Percentiles rank a stretch among this genome's conserved stretches.
Evolutionary conservation across 1,139 yeast genomes (phyloP).

Genomic region (Pichia cactophila): DNA sequence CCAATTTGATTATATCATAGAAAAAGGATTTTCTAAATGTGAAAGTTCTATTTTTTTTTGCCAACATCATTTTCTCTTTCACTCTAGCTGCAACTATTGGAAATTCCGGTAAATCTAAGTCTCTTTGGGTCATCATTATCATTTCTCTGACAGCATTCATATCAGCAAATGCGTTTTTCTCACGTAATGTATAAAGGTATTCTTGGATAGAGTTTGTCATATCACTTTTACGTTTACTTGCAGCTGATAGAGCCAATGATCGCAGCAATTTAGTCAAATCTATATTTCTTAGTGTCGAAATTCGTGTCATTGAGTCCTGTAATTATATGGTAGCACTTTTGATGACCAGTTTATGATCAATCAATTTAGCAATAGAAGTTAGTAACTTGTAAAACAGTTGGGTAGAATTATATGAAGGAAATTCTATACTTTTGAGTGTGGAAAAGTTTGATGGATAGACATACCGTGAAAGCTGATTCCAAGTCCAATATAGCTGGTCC

Average conservation of each 20-base stretch:
- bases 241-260: conserved; percentile 1
- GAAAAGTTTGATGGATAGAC: background rate
- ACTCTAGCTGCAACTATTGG: background rate
- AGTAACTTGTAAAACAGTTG: background rate
- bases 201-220: conserved; percentile 5
- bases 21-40: conserved; percentile 9
- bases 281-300: conserved; percentile 1
- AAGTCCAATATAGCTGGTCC: background rate
- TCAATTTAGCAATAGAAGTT: background rate
- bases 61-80: conserved; percentile 24
- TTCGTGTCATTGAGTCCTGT: conserved; percentile 6
- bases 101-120: conserved; percentile 1
- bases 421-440: background rate
- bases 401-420: background rate
- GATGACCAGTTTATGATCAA: background rate
- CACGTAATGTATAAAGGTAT: background rate
- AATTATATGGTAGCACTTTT: background rate
- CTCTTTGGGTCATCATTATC: conserved; percentile 1
- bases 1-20: conserved; percentile 16
- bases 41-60: conserved; percentile 30
- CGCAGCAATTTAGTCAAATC: background rate
- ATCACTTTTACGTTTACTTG: conserved; percentile 6
- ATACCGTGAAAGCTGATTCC: background rate
- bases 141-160: conserved; percentile 14
- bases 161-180: conserved; percentile 11